Percentiles rank a stretch among this genome's conserved stretches.
phyloP scores from a whole-genome alignment of 2,329 filamentous ascomycete genomes.

The Exophiala spinifera region DNA sequence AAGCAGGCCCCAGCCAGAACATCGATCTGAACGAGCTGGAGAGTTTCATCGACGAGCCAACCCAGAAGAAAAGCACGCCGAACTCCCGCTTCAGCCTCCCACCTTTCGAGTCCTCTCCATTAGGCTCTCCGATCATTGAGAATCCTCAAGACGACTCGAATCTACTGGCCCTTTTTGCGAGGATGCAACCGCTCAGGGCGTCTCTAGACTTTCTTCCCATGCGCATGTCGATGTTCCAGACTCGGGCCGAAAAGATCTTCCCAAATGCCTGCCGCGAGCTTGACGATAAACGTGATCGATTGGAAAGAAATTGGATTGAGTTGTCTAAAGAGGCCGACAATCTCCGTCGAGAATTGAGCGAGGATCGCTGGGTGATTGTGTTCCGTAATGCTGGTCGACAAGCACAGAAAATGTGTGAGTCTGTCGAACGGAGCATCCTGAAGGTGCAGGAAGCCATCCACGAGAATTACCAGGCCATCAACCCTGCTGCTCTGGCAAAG shows the following conservation, averaged over 20 bases:
- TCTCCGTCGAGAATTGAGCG: slow-evolving; percentile 81
- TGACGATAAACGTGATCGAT: slow-evolving; percentile 66
- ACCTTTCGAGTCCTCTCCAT: slow-evolving; percentile 48
- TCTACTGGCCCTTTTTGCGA: slow-evolving; percentile 82
- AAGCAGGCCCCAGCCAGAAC: slow-evolving; percentile 57
- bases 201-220: slow-evolving; percentile 95
- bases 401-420: slow-evolving; percentile 95
- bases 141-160: slow-evolving; percentile 76
- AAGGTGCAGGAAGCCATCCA: slow-evolving; percentile 82
- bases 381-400: slow-evolving; percentile 90
- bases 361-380: slow-evolving; percentile 93
- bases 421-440: slow-evolving; percentile 78
- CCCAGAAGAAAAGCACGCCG: slow-evolving; percentile 49
- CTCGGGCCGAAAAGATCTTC: slow-evolving; percentile 72
- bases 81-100: slow-evolving; percentile 65
- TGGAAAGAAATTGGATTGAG: slow-evolving; percentile 84
- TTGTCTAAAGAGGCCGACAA: slow-evolving; percentile 88
- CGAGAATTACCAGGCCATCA: slow-evolving; percentile 68
- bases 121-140: slow-evolving; percentile 42
- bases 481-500: slow-evolving; percentile 67
- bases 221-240: slow-evolving; percentile 82
- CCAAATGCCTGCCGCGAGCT: slow-evolving; percentile 89
- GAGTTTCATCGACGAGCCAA: slow-evolving; percentile 86
- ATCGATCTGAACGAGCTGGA: slow-evolving; percentile 85
- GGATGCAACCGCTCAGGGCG: slow-evolving; percentile 89